phyloP scores from a whole-genome alignment of 805 yeast species.

The Starmerella floris region DNA sequence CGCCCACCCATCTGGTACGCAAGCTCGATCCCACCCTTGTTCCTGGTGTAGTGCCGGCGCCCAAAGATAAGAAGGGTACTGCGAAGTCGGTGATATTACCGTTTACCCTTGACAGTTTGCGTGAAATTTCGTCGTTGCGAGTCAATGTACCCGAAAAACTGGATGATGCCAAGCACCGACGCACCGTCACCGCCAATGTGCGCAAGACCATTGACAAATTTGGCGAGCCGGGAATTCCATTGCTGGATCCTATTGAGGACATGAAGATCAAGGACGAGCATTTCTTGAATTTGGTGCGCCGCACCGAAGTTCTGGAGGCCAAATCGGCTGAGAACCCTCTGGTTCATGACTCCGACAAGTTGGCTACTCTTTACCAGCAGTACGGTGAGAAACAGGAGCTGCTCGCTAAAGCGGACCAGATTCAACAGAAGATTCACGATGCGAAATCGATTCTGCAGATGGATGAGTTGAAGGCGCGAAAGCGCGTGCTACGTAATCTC shows the following conservation, averaged over 20 bases:
- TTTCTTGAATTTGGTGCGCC: constrained; percentile 55
- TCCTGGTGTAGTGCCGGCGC: constrained; percentile 78
- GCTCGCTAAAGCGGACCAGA: constrained; percentile 42
- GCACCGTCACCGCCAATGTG: constrained; percentile 54
- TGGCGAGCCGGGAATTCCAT: constrained; percentile 73
- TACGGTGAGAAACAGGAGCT: constrained; percentile 54
- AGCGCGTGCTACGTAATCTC: constrained; percentile 79
- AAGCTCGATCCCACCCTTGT: constrained; percentile 67
- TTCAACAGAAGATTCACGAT: constrained; percentile 56
- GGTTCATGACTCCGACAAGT: constrained; percentile 33
- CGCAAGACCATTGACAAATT: constrained; percentile 70
- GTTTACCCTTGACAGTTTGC: constrained; percentile 65
- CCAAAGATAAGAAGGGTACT: constrained; percentile 38
- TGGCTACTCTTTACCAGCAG: constrained; percentile 48
- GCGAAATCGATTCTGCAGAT: constrained; percentile 87
- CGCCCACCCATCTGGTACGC: constrained; percentile 64
- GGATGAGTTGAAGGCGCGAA: constrained; percentile 86
- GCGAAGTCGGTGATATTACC: constrained; percentile 58
- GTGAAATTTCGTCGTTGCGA: constrained; percentile 64
- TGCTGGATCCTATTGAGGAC: constrained; percentile 76
- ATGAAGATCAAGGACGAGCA: constrained; percentile 82
- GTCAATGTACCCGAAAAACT: constrained; percentile 67
- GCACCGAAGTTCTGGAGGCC: constrained; percentile 69
- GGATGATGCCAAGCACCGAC: constrained; percentile 32
- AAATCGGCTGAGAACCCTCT: constrained; percentile 59